These are phyloP conservation scores for Incumbomyces delicatus DNA, from an alignment of 2,329 filamentous ascomycete species.

Conservation along the genomic window DNA sequence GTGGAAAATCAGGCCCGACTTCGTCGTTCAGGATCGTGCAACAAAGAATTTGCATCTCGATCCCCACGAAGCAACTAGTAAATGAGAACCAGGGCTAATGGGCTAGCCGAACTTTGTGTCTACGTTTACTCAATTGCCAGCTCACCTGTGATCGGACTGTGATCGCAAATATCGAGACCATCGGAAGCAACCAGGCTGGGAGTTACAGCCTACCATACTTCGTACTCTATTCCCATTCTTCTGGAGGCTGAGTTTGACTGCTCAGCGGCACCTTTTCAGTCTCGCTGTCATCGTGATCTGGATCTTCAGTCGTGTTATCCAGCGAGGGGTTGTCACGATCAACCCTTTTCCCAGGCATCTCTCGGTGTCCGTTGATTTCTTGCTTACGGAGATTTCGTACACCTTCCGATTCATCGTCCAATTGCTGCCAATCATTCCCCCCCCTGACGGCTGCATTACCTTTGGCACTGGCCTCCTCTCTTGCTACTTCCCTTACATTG, in stretches of 20 bases:
- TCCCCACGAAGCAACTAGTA: too few relatives aligned
- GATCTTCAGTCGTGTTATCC: slow-evolving; percentile 9
- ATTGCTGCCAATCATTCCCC: slow-evolving; percentile 20
- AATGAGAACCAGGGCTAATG: too few relatives aligned
- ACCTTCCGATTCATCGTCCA: neutral
- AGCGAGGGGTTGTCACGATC: neutral
- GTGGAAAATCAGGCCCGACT: too few relatives aligned
- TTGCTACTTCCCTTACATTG: neutral
- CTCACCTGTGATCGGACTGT: too few relatives aligned
- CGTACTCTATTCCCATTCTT: slow-evolving; percentile 6
- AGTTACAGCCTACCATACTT: too few relatives aligned
- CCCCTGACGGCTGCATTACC: neutral
- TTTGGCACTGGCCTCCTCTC: neutral
- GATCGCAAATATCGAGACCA: too few relatives aligned
- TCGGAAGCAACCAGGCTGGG: too few relatives aligned
- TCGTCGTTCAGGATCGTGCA: too few relatives aligned
- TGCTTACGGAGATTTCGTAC: neutral
- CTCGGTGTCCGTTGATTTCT: neutral
- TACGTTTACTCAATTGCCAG: too few relatives aligned
- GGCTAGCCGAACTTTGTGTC: too few relatives aligned
- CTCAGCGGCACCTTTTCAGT: neutral
- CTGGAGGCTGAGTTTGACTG: slow-evolving; percentile 6
- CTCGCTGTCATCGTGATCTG: neutral
- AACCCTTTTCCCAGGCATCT: neutral
- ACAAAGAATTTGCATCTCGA: too few relatives aligned